Percentiles rank a stretch among this genome's conserved stretches.
These are phyloP conservation scores for Claviceps spartinae DNA, from an alignment of 2,329 filamentous ascomycete genomes.

Conservation along the genomic window DNA sequence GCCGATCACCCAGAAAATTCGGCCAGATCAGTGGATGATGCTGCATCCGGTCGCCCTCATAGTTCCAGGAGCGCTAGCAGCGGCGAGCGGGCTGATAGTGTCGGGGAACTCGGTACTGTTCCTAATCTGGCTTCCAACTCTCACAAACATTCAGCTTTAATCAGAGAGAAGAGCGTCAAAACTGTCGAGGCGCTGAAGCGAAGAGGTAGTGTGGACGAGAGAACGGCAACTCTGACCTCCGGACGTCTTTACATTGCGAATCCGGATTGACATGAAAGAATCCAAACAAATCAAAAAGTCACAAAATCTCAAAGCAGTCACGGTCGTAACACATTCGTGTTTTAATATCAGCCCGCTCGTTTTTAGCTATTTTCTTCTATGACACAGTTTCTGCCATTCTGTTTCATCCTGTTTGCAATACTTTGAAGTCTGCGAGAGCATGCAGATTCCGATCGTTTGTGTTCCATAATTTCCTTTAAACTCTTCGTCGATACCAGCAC, in stretches of 20 bases:
- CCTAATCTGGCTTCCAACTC: conserved; percentile 45
- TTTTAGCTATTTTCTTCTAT: not conserved
- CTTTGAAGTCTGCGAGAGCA: conserved; percentile 9
- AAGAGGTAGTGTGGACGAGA: conserved; percentile 72
- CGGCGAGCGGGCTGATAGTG: conserved; percentile 45
- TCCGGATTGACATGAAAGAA: conserved; percentile 42
- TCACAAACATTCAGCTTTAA: conserved; percentile 40
- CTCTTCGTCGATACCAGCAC: conserved; percentile 14
- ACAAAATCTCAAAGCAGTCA: no score
- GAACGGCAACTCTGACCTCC: conserved; percentile 60
- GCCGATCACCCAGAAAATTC: conserved; percentile 25
- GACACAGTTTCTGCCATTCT: not conserved
- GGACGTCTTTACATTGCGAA: conserved; percentile 76
- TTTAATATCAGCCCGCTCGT: not conserved
- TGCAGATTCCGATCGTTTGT: conserved; percentile 7
- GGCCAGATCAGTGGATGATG: conserved; percentile 21
- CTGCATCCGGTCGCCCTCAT: conserved; percentile 32
- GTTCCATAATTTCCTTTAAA: conserved; percentile 6
- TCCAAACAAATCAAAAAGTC: not conserved
- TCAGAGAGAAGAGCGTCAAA: conserved; percentile 52
- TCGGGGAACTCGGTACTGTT: conserved; percentile 39
- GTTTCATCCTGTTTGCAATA: conserved; percentile 7
- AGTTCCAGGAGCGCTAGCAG: conserved; percentile 44
- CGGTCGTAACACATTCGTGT: no score
- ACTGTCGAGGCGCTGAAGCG: conserved; percentile 59